phyloP scores from a whole-genome alignment of 2,329 filamentous ascomycete genomes.

The Pyricularia pennisetigena region DNA sequence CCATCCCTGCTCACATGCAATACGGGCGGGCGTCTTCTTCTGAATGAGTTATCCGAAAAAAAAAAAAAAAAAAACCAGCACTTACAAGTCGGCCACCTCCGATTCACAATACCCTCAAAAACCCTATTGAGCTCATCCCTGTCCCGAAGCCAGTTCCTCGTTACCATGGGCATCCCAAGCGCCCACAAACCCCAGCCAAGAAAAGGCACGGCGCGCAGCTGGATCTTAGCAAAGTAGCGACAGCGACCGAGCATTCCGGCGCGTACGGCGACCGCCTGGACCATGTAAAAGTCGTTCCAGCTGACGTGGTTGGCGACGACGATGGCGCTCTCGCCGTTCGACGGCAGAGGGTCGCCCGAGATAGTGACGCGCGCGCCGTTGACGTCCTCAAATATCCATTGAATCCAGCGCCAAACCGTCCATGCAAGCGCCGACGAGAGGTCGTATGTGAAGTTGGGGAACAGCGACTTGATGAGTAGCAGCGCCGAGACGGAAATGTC shows the following conservation, averaged over 20 bases:
- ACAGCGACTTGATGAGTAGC: constrained; percentile 34
- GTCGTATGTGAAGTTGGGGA: constrained; percentile 41
- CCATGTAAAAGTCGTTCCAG: constrained; percentile 57
- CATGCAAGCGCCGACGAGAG: constrained; percentile 43
- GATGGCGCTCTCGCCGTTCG: constrained; percentile 43
- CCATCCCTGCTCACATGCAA: not conserved
- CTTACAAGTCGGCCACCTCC: constrained; percentile 48
- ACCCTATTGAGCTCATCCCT: constrained; percentile 43
- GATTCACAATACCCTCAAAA: constrained; percentile 41
- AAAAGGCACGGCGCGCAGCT: constrained; percentile 48
- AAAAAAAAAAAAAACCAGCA: constrained; percentile 5
- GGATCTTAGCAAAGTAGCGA: constrained; percentile 52
- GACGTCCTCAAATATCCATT: constrained; percentile 41
- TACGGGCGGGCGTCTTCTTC: not conserved
- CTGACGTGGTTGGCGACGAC: constrained; percentile 50
- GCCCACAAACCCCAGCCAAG: constrained; percentile 56
- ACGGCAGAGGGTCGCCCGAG: constrained; percentile 40
- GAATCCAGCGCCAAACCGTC: constrained; percentile 47
- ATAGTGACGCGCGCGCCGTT: constrained; percentile 44
- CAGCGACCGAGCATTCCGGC: constrained; percentile 50
- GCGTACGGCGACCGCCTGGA: constrained; percentile 44
- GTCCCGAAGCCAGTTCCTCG: constrained; percentile 48
- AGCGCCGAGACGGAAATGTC: constrained; percentile 40
- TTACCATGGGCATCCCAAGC: constrained; percentile 56
- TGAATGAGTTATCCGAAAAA: not conserved